Percentiles rank a stretch among this genome's conserved stretches.
Conservation (phyloP, 73 alveolate genomes). For the Paramecium biaurelia region DNA sequence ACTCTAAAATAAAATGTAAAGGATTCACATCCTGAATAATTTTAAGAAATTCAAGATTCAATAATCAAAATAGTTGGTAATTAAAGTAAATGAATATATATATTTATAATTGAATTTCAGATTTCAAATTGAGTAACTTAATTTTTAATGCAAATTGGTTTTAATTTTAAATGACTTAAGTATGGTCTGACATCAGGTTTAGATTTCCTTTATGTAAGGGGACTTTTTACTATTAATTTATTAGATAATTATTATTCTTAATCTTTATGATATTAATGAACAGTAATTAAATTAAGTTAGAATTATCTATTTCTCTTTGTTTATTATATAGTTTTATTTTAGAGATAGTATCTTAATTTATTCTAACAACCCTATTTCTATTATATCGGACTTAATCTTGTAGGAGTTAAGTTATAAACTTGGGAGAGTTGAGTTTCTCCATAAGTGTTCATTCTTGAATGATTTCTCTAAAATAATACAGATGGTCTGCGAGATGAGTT, state of each 20-base stretch:
- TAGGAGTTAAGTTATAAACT: background rate
- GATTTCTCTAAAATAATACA: background rate
- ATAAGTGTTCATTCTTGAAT: background rate
- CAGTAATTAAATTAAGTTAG: background rate
- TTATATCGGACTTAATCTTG: background rate
- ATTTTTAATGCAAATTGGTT: background rate
- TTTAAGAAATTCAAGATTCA: background rate
- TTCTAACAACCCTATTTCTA: background rate
- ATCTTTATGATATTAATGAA: background rate
- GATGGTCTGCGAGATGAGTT: background rate
- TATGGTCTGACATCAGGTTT: background rate
- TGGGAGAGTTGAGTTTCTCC: background rate
- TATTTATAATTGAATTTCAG: background rate
- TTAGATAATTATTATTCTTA: background rate
- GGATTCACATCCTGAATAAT: background rate
- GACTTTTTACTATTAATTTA: background rate
- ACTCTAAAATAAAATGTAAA: background rate
- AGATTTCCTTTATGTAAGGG: background rate
- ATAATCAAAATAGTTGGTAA: background rate
- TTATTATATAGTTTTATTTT: background rate
- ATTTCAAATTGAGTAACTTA: background rate
- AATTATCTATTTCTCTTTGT: background rate
- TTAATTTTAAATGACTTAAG: background rate
- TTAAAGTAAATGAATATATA: constrained; percentile 13
- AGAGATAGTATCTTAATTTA: background rate